phyloP scores from a whole-genome alignment of 192 early-diverging fungal genomes.

The Coemansia sp. region DNA sequence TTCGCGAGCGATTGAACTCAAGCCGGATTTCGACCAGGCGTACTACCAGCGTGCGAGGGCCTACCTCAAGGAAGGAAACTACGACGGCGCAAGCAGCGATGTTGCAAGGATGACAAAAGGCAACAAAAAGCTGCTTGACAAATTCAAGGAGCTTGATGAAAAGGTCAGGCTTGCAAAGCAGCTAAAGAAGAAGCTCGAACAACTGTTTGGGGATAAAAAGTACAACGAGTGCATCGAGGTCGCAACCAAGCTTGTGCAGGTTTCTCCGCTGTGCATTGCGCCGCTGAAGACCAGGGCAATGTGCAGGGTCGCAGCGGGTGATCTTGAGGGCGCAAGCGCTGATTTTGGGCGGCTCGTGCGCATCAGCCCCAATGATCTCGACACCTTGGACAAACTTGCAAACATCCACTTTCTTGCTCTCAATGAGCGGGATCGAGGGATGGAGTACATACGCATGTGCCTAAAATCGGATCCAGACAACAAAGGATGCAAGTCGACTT shows the following conservation, averaged over 20 bases:
- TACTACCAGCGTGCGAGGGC: conserved; percentile 74
- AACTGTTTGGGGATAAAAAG: conserved; percentile 46
- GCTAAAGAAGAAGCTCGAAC: conserved; percentile 37
- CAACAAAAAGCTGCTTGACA: conserved; percentile 11
- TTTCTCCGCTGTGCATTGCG: conserved; percentile 59
- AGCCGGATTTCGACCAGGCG: conserved; percentile 80
- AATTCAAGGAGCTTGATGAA: conserved; percentile 36
- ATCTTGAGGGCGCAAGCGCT: conserved; percentile 83
- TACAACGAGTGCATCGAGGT: conserved; percentile 60
- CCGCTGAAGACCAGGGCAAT: conserved; percentile 70
- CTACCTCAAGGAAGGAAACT: conserved; percentile 68
- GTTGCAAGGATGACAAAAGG: neutral
- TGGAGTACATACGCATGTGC: conserved; percentile 81
- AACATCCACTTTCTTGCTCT: conserved; percentile 70
- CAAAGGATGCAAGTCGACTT: conserved; percentile 80
- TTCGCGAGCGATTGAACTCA: conserved; percentile 72
- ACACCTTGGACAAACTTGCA: conserved; percentile 65
- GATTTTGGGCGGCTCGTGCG: conserved; percentile 79
- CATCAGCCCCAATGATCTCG: conserved; percentile 68
- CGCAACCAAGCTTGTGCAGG: conserved; percentile 58
- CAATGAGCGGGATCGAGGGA: conserved; percentile 71
- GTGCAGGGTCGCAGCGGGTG: conserved; percentile 70
- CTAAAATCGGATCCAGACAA: conserved; percentile 90
- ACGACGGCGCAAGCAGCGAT: conserved; percentile 30
- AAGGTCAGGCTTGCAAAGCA: conserved; percentile 55